Evolutionary conservation across 164 flowering plant genomes (phyloP), one percentile per base, ranked within the genome.

Genomic region (Aristolochia fimbriata): DNA sequence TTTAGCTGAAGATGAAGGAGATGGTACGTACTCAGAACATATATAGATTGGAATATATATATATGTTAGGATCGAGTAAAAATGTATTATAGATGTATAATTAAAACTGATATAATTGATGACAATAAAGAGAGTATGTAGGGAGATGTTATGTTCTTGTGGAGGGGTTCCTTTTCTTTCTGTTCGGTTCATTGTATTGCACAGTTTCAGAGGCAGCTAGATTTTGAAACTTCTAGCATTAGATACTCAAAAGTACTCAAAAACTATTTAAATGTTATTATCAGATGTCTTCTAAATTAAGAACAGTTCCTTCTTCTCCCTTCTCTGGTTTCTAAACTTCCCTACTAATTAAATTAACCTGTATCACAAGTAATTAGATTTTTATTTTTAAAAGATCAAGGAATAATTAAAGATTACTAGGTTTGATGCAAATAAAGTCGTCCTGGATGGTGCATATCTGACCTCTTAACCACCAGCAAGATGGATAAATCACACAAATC

Each of bases 101-200:
- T 6, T n/a, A n/a, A 37, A 37, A 37, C 43, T 6, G 43, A 37
- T 37, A 37, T 37, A 37, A 37, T 48, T 20, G 30, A 17, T 20
- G 16, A 13, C 16, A 53, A 22, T 7, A 53, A 14, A 53, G 14
- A 3, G 27, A 53, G 27, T 13, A 53, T 53, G 30, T 53, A 53
- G 56, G 56, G 56, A 53, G 22, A 53, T 53, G 30, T 53, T 22
- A 22, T 53, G 56, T 53, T 30, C 2, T 13, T 3, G 33, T 9
- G 33, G 20, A 3, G 27, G 30, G 24, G 31, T 2, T 49, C 16
- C 52, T 49, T 19, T 24, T 24, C 57, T 24, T 16, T 9, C 15
- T n/a, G 4, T 24, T 24, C 24, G 27, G 57, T 54, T 54, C 57
- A 54, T 54, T 54, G 57, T 20, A 54, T 54, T 24, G 30, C 57